A percentile compares a stretch with the other conserved stretches of the same genome.
These are phyloP conservation scores for Lichina pygmaea DNA, from an alignment of 495 filamentous ascomycete species.

Conservation along the genomic window DNA sequence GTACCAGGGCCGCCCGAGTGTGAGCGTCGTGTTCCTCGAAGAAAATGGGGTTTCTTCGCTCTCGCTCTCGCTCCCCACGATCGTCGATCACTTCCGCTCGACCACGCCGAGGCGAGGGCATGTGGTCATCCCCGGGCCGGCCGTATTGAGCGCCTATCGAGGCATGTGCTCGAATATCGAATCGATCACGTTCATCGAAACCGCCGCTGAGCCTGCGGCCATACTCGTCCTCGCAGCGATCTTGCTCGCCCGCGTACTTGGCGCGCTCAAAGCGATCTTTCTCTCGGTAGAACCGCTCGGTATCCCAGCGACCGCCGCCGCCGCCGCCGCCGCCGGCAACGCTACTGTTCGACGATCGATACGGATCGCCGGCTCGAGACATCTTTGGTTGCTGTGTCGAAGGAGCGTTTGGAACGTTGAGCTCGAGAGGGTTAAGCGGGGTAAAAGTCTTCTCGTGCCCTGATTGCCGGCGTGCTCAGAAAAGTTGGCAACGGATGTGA, in stretches of 20 bases:
- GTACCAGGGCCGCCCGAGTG: neutral
- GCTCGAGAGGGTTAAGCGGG: no score
- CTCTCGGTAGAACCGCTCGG: constrained; percentile 3
- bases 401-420: no score
- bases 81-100: no score
- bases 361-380: constrained; percentile 3
- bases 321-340: neutral
- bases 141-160: no score
- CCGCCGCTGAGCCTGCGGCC: neutral
- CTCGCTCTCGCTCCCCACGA: neutral
- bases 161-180: no score
- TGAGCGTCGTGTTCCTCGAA: neutral
- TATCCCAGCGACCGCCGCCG: constrained; percentile 2
- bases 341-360: constrained; percentile 3
- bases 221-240: neutral
- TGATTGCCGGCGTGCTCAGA: no score
- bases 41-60: neutral
- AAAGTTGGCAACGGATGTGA: no score
- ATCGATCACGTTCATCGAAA: neutral
- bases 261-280: neutral
- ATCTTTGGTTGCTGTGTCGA: neutral
- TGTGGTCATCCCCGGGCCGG: no score
- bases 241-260: neutral
- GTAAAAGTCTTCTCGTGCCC: no score
- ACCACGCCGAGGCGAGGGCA: neutral